Evolutionary conservation across 2,329 filamentous ascomycete genomes (phyloP).

Genomic region (Neospermospora avenae): DNA sequence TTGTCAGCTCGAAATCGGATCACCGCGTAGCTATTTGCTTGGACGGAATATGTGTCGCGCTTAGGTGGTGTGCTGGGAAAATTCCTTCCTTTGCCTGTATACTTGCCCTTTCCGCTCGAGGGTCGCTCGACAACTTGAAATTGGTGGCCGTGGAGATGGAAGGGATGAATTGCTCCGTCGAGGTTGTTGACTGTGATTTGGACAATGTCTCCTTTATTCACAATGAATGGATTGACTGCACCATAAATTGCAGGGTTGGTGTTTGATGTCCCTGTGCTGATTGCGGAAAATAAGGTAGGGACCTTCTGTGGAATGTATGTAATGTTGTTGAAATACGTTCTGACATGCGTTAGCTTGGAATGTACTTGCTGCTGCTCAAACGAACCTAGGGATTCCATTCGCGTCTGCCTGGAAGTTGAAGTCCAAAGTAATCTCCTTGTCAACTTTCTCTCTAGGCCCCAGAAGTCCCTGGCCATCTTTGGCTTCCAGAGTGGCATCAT

Average conservation of each 20-base stretch:
- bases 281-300: conserved; percentile 73
- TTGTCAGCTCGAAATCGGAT: conserved; percentile 48
- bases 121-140: conserved; percentile 39
- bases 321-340: conserved; percentile 67
- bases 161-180: conserved; percentile 45
- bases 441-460: conserved; percentile 4
- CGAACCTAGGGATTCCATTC: conserved; percentile 19
- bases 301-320: conserved; percentile 74
- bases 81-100: conserved; percentile 3
- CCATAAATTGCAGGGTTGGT: conserved; percentile 60
- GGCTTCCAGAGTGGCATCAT: conserved; percentile 69
- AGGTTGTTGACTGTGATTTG: conserved; percentile 50
- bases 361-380: background rate
- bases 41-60: conserved; percentile 43
- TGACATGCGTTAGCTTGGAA: background rate
- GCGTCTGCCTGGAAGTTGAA: conserved; percentile 23
- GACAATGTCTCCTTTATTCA: conserved; percentile 61
- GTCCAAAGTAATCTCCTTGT: conserved; percentile 18
- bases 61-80: conserved; percentile 45
- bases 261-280: conserved; percentile 49
- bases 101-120: background rate
- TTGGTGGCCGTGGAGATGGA: conserved; percentile 54
- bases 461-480: conserved; percentile 32
- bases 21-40: conserved; percentile 39
- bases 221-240: conserved; percentile 59